Conservation (phyloP, 192 early-diverging fungal genomes). For the Podila horticola region DNA sequence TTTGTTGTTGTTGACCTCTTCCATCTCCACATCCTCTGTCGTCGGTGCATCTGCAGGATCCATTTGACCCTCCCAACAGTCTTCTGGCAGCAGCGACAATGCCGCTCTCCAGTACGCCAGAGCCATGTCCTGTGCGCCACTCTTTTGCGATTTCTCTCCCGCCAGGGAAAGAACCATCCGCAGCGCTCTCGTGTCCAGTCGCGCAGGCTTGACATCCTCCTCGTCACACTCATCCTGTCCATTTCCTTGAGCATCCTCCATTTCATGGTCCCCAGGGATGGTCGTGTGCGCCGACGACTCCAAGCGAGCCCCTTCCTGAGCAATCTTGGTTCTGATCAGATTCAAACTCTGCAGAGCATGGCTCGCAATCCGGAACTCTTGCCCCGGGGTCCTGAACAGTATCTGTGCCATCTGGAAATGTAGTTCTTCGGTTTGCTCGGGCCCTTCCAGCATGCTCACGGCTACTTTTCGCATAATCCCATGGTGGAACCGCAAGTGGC, state of each 20-base stretch:
- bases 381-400: constrained; percentile 21
- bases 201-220: neutral
- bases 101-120: constrained; percentile 42
- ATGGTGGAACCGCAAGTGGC: constrained; percentile 37
- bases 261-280: neutral
- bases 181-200: constrained; percentile 10
- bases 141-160: constrained; percentile 48
- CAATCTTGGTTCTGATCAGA: constrained; percentile 32
- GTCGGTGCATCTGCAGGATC: neutral
- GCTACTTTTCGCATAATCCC: constrained; percentile 46
- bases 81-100: constrained; percentile 24
- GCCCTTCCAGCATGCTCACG: constrained; percentile 11
- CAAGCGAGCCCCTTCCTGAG: neutral
- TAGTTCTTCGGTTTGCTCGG: constrained; percentile 25
- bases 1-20: neutral
- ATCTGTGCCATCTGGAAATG: constrained; percentile 41
- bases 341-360: constrained; percentile 33
- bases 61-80: constrained; percentile 30
- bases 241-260: neutral
- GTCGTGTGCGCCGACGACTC: too few relatives aligned
- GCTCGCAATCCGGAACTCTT: constrained; percentile 34
- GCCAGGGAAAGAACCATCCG: constrained; percentile 28
- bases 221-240: neutral
- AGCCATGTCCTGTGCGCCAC: constrained; percentile 47
- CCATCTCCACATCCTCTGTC: neutral